Evolutionary conservation across 345 rosid species (phyloP), one percentile per base, ranked within the genome.

Genomic region (Syzygium aromaticum): DNA sequence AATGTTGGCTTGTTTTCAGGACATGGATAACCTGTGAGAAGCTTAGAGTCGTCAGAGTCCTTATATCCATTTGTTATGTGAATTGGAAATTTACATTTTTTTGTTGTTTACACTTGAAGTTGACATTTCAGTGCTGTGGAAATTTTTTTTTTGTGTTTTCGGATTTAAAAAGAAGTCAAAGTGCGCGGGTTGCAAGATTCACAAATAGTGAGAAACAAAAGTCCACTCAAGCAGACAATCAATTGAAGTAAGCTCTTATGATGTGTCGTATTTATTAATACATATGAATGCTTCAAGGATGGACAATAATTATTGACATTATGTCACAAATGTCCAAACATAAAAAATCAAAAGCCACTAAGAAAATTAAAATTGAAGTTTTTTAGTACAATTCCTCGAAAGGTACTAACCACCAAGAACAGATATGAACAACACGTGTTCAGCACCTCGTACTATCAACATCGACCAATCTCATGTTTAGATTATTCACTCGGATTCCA

Each of bases 21-120:
- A 54, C 11, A 83, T 6, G 87, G 84, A 86, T 86, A 88, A 84
- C 82, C 88, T 86, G 85, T 77, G 9, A 30, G 40, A 51, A 67
- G 46, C 10, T 51, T 28, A 8, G 46, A 23, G 25, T 67, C 78
- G 14, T 43, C 14, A 85, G 52, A 12, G 46, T 54, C 21, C 23
- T 51, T 15, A 52, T 84, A 52, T 52, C 46, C 49, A 40, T 19
- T 33, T 40, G 80, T 33, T 21, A 33, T 8, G 78, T 73, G 80
- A 73, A 33, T 9, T 33, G 19, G 80, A 33, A 73, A 9, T 28
- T 53, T 1, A 25, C 5, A 6, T 59, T 61, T 61, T 59, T 61
- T 61, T 61, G 13, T 14, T n/a, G 9, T 61, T 33, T 61, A 61
- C 33, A 61, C 16, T 61, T n/a, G 73, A 61, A 61, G 73, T 61